Conservation (phyloP, 805 yeast genomes). For the Candida germanica region DNA sequence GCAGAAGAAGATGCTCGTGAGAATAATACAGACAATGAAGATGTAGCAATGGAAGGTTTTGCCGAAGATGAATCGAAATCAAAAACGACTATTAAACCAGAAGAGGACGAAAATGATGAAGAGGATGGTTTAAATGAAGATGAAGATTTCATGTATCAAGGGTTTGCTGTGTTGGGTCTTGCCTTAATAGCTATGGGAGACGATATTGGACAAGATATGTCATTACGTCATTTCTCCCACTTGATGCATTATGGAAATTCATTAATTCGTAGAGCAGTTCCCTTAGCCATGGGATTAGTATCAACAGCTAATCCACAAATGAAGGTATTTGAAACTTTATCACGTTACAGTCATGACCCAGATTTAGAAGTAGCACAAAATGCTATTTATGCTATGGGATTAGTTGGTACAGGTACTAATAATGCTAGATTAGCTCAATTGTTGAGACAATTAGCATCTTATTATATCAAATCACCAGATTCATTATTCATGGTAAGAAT, state of each 20-base stretch:
- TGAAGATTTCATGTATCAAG: conserved; percentile 63
- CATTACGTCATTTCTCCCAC: conserved; percentile 93
- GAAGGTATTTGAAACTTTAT: conserved; percentile 93
- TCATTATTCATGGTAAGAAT: conserved; percentile 88
- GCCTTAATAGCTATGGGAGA: conserved; percentile 97
- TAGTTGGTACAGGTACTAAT: conserved; percentile 98
- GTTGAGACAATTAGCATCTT: conserved; percentile 89
- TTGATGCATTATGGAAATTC: conserved; percentile 97
- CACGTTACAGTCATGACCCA: conserved; percentile 94
- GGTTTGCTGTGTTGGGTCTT: conserved; percentile 90
- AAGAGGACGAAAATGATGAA: conserved; percentile 29
- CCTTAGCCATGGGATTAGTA: conserved; percentile 95
- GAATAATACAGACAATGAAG: conserved; percentile 10
- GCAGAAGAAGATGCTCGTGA: too few relatives aligned
- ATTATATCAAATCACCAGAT: conserved; percentile 87
- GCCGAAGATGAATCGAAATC: conserved; percentile 20
- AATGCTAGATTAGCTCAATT: conserved; percentile 97
- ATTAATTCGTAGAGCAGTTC: conserved; percentile 88
- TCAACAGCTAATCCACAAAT: conserved; percentile 93
- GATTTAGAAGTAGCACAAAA: conserved; percentile 92
- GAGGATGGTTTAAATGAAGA: conserved; percentile 31
- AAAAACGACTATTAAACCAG: conserved; percentile 9
- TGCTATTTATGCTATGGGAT: conserved; percentile 95
- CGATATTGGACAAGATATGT: conserved; percentile 96
- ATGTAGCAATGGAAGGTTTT: conserved; percentile 29